Base-by-base conservation (phyloP, 2,329 filamentous ascomycete genomes). In the Westerdykella aurantiaca region DNA sequence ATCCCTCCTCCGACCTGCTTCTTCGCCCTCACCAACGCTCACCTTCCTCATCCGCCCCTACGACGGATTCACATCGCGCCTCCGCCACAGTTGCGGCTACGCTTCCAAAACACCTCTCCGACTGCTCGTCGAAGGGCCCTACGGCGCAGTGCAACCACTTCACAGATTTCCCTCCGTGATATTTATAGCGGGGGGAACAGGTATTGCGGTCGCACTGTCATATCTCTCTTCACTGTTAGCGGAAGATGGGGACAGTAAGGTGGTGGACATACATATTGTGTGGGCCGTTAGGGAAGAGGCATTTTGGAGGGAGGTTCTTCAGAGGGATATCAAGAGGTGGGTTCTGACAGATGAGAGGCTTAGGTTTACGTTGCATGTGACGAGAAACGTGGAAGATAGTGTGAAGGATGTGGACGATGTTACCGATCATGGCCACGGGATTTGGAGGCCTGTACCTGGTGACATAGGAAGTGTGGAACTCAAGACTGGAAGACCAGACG, bases 1-100 rank as follows among this genome's bases (percentile, higher is more conserved):
- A 4, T 65, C 61, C 1, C 47, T 64, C 1, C 53, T 65, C 6
- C 4, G 38, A 1, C 34, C 38, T 7, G 14, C 12, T 5, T 13
- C 43, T 1, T 16, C 47, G 5, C 25, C 9, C 2, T 29, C 25
- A 29, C 25, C 35, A 14, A 48, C 51, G 6, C 56, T 77, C 6
- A 63, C 69, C 4, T 76, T 77, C 51, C 70, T 73, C 52, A 68
- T 78, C 39, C 70, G 75, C 2, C 75, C 75, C 0, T 76, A 73
- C 51, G 62, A 72, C 39, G 74, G 75, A 39, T 76, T 74, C 65
- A 78, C 75, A 2, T 67, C 63, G 5, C 64, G 70, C n/a, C 66
- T 78, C 9, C 38, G 64, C 64, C 33, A 52, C 63, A 23, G 53
- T 64, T 29, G 25, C 25, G 11, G 3, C 7, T 10, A 2, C 25